These are phyloP conservation scores for Lenzites betulinus DNA, from an alignment of 768 basidiomycete species.

Conservation along the genomic window DNA sequence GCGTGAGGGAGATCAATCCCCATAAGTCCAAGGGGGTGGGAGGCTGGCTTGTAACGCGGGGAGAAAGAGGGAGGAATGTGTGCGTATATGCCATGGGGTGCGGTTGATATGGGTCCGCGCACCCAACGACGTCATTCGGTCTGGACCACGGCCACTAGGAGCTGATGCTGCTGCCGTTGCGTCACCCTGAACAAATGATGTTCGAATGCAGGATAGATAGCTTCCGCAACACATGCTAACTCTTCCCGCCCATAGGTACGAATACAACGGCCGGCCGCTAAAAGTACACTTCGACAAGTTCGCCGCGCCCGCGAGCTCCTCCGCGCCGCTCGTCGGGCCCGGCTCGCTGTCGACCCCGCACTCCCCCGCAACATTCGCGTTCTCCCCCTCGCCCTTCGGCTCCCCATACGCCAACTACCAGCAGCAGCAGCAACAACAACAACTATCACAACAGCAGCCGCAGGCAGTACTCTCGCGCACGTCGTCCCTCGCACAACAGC, in stretches of 20 bases:
- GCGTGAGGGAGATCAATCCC: too few species aligned
- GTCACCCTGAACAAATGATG: too few species aligned
- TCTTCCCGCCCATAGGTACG: constrained; percentile 55
- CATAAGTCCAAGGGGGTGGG: too few species aligned
- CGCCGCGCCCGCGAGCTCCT: constrained; percentile 38
- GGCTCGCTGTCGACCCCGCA: constrained; percentile 12
- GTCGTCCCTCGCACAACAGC: constrained; percentile 25
- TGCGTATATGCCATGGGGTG: too few species aligned
- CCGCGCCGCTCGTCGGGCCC: constrained; percentile 19
- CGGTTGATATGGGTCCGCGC: too few species aligned
- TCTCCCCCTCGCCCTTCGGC: constrained; percentile 7
- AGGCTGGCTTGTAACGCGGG: too few species aligned
- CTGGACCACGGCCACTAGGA: background rate
- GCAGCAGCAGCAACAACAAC: constrained; percentile 1
- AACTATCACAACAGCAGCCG: background rate
- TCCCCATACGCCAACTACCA: background rate
- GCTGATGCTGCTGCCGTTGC: background rate
- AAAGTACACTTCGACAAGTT: constrained; percentile 94
- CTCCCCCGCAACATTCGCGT: constrained; percentile 18
- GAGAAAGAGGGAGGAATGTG: too few species aligned
- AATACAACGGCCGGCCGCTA: constrained; percentile 82
- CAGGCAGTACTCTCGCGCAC: constrained; percentile 11
- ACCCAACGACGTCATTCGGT: background rate
- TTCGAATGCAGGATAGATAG: too few species aligned
- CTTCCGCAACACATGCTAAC: constrained; percentile 1